Evolutionary conservation across 805 yeast genomes (phyloP), one percentile per base, ranked within the genome.

Genomic region (Millerozyma acaciae): DNA sequence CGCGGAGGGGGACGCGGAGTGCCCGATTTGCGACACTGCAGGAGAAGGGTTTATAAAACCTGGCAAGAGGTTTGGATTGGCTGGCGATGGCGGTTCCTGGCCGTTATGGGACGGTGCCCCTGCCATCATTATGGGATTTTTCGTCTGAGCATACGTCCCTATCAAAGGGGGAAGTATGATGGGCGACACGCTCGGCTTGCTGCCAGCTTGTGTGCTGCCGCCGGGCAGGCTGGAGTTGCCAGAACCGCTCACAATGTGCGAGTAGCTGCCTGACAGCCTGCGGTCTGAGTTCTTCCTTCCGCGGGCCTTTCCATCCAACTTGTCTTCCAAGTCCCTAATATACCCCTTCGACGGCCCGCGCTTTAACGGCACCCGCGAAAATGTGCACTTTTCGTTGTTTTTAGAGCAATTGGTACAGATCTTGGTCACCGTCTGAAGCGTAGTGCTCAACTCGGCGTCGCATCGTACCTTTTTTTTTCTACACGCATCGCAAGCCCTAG

Each of bases 401-500:
- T 76, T 78, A 10, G 59, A 50, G 54, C 94, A 84, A 42, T 75
- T 79, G 9, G 79, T 59, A 53, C 94, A 84, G 2, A 67, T 53
- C 38, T 68, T 69, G 22, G 70, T 60, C n/a, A 78, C 70, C 7
- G 62, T 59, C 44, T 61, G 72, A 13, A 73, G 64, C 4, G 66
- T 56, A 8, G 57, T 30, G 32, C 65, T 65, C 37, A 71, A 68
- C 16, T 69, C 69, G 15, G 84, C 86, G 51, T 83, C 78, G 58
- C 94, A 84, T 34, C 76, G 68, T 15, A 83, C 70, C 51, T 84
- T 84, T 54, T 82, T 81, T 28, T 83, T 67, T 22, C 93, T 68
- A 53, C 93, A 84, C 34, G 80, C 78, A 52, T 84, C 94, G 52
- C 94, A 84, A 2, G 90, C 93, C 33, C 94, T 57, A 1, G 88